Evolutionary conservation across 2,329 filamentous ascomycete species (phyloP).

Genomic region (Penicillium griseofulvum): DNA sequence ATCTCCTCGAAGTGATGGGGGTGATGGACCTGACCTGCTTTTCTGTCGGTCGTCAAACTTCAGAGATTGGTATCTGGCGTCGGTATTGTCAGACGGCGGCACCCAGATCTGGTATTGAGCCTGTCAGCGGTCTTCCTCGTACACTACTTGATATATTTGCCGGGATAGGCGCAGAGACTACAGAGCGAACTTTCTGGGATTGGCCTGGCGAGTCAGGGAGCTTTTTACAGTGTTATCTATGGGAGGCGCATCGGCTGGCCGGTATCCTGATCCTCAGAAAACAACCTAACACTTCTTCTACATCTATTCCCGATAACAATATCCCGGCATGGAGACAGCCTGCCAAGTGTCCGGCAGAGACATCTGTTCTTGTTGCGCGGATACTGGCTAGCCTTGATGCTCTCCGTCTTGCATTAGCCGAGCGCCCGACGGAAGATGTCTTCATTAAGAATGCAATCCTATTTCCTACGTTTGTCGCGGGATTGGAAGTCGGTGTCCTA

Average conservation of each 20-base stretch:
- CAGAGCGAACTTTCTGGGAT: slow-evolving; percentile 30
- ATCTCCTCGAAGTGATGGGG: slow-evolving; percentile 33
- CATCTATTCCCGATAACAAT: not conserved
- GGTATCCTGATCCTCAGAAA: slow-evolving; percentile 26
- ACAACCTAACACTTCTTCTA: not conserved
- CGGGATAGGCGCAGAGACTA: slow-evolving; percentile 21
- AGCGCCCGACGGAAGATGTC: slow-evolving; percentile 15
- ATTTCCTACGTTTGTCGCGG: slow-evolving; percentile 27
- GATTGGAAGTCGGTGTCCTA: slow-evolving; percentile 17
- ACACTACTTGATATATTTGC: slow-evolving; percentile 29
- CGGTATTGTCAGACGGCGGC: slow-evolving; percentile 21
- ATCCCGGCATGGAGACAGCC: slow-evolving; percentile 6
- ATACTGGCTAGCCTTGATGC: slow-evolving; percentile 28
- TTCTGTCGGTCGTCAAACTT: slow-evolving; percentile 24
- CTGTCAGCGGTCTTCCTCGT: slow-evolving; percentile 30
- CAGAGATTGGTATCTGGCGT: slow-evolving; percentile 29
- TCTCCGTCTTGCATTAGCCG: slow-evolving; percentile 19
- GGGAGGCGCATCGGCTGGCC: slow-evolving; percentile 30
- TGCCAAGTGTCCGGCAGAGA: slow-evolving; percentile 10
- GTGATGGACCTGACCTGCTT: slow-evolving; percentile 32
- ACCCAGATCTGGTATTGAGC: slow-evolving; percentile 20
- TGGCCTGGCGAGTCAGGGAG: slow-evolving; percentile 28
- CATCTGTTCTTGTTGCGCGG: slow-evolving; percentile 18
- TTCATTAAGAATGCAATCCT: slow-evolving; percentile 26
- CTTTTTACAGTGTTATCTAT: slow-evolving; percentile 29